Conservation (phyloP, 495 filamentous ascomycete species). For the Pseudomonodictys pantanalensis region DNA sequence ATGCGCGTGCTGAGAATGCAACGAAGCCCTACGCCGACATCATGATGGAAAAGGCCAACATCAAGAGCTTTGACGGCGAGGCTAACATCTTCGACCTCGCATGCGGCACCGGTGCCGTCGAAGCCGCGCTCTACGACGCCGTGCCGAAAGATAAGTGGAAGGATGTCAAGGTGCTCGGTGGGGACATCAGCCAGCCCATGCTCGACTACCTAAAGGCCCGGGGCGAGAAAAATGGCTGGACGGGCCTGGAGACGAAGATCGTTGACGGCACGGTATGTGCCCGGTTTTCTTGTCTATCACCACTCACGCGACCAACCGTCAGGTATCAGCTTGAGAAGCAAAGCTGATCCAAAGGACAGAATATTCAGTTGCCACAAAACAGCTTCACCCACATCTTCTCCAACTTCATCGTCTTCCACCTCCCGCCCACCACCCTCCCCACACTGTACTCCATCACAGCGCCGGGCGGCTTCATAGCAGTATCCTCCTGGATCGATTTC, state of each 20-base stretch:
- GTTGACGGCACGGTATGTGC: constrained; percentile 11
- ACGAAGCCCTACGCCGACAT: constrained; percentile 4
- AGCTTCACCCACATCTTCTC: constrained; percentile 22
- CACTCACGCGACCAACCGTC: not conserved
- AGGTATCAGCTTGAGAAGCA: not conserved
- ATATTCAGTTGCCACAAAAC: not conserved
- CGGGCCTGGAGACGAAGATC: not conserved
- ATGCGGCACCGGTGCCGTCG: constrained; percentile 11
- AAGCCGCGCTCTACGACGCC: not conserved
- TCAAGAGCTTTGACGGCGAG: not conserved
- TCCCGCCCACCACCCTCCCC: not conserved
- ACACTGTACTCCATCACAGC: not conserved
- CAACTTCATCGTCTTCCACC: constrained; percentile 20
- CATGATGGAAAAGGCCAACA: not conserved
- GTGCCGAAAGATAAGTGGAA: constrained; percentile 6
- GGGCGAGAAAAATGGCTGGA: constrained; percentile 8
- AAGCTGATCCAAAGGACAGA: not conserved
- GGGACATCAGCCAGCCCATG: constrained; percentile 7
- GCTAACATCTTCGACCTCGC: constrained; percentile 14
- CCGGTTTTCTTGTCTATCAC: not conserved
- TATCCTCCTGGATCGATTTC: constrained; percentile 12
- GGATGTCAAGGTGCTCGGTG: not conserved
- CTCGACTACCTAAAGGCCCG: constrained; percentile 7
- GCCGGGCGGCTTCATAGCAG: constrained; percentile 4
- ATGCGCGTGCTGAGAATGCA: constrained; percentile 5